These are phyloP conservation scores for Cladosporium velox DNA, from an alignment of 2,329 filamentous ascomycete species.

Conservation along the genomic window DNA sequence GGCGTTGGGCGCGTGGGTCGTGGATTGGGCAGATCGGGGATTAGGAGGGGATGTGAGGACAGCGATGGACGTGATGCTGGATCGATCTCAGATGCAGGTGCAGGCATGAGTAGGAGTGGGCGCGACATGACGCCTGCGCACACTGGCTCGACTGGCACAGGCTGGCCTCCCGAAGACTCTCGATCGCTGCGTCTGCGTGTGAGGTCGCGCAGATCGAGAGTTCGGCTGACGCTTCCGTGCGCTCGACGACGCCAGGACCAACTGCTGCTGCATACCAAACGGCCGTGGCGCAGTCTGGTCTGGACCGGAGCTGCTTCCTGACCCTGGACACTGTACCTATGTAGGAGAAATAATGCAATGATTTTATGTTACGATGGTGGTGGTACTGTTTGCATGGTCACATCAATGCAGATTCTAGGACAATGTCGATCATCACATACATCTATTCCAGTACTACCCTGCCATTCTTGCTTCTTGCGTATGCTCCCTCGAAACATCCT, in stretches of 20 bases:
- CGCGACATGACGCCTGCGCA: neutral
- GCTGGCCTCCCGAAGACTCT: neutral
- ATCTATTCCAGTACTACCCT: neutral
- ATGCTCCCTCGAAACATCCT: too few species aligned
- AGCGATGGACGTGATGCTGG: neutral
- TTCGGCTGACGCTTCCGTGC: constrained; percentile 6
- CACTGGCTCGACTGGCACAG: too few species aligned
- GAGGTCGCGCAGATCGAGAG: constrained; percentile 16
- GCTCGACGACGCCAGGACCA: neutral
- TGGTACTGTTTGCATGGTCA: too few species aligned
- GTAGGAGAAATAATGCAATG: neutral
- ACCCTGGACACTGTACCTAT: neutral
- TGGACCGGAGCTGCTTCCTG: neutral
- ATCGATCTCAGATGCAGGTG: neutral
- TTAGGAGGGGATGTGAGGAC: neutral
- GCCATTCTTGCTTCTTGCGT: too few species aligned
- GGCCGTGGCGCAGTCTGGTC: too few species aligned
- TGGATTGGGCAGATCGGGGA: neutral
- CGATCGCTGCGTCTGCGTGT: constrained; percentile 4
- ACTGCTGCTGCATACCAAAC: neutral
- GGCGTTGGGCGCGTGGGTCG: neutral
- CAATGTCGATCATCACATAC: neutral
- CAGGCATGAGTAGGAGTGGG: too few species aligned
- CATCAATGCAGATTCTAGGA: neutral
- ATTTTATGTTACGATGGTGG: too few species aligned